Evolutionary conservation across 2,329 filamentous ascomycete genomes (phyloP).

Genomic region (Diaporthe ampelina): DNA sequence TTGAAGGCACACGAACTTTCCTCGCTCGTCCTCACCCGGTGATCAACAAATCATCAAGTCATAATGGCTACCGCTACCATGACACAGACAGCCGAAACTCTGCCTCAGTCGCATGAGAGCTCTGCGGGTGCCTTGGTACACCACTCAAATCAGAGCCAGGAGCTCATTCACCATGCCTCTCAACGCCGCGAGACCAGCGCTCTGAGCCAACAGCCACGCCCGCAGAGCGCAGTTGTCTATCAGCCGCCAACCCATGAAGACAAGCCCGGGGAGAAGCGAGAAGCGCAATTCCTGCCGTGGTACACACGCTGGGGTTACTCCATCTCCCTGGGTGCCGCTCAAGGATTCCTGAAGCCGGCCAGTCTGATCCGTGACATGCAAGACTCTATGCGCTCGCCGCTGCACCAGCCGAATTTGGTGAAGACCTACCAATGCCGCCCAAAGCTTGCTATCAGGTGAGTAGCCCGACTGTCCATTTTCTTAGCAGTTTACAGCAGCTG

Average conservation of each 20-base stretch:
- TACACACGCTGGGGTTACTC: slow-evolving; percentile 35
- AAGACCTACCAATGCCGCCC: slow-evolving; percentile 33
- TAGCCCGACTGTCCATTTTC: too few relatives aligned
- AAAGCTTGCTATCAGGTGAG: slow-evolving; percentile 26
- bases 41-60: not conserved
- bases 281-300: slow-evolving; percentile 36
- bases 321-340: slow-evolving; percentile 26
- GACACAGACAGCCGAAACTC: slow-evolving; percentile 28
- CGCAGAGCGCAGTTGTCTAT: slow-evolving; percentile 31
- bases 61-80: slow-evolving; percentile 32
- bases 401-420: slow-evolving; percentile 17
- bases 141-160: slow-evolving; percentile 30
- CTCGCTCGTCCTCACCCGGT: not conserved
- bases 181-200: slow-evolving; percentile 3
- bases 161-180: slow-evolving; percentile 22
- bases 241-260: slow-evolving; percentile 17
- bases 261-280: slow-evolving; percentile 25
- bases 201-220: slow-evolving; percentile 33
- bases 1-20: not conserved
- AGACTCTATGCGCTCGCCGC: slow-evolving; percentile 30
- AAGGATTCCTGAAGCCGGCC: slow-evolving; percentile 34
- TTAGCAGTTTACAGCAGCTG: not conserved
- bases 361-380: slow-evolving; percentile 34
- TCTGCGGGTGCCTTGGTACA: slow-evolving; percentile 11
- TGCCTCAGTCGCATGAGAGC: not conserved